Conservation (phyloP, 2,329 filamentous ascomycete genomes). For the Coleophoma eucalyptorum region DNA sequence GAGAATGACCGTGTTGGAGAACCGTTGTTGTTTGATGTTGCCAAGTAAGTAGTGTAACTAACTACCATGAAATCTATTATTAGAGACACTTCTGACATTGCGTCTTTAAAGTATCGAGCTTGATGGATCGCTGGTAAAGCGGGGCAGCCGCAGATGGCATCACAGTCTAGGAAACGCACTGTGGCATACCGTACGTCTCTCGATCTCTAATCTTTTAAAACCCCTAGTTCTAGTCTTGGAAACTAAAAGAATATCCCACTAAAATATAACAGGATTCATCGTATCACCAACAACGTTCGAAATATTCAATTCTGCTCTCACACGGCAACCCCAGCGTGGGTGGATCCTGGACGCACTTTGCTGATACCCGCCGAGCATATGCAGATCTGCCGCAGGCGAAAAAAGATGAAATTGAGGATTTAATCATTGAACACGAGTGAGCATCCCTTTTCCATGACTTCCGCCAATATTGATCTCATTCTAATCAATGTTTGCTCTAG, state of each 20-base stretch:
- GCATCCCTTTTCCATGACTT: background rate
- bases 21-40: background rate
- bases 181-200: background rate
- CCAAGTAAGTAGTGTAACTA: background rate
- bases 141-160: background rate
- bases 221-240: no score
- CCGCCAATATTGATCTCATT: background rate
- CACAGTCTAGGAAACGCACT: background rate
- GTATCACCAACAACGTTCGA: conserved; percentile 20
- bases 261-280: background rate
- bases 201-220: background rate
- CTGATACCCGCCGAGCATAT: conserved; percentile 46
- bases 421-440: conserved; percentile 33
- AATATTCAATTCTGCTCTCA: conserved; percentile 14
- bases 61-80: no score
- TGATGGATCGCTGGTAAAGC: background rate
- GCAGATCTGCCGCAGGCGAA: conserved; percentile 34
- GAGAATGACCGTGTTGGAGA: conserved; percentile 21
- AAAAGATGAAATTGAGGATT: conserved; percentile 30
- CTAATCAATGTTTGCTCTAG: conserved; percentile 24
- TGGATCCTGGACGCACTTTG: conserved; percentile 47
- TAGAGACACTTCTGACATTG: no score
- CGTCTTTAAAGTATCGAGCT: background rate
- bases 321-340: conserved; percentile 32
- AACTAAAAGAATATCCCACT: background rate